These are phyloP conservation scores for Cinnamomum chago DNA, from an alignment of 164 flowering plant genomes.

Conservation along the genomic window DNA sequence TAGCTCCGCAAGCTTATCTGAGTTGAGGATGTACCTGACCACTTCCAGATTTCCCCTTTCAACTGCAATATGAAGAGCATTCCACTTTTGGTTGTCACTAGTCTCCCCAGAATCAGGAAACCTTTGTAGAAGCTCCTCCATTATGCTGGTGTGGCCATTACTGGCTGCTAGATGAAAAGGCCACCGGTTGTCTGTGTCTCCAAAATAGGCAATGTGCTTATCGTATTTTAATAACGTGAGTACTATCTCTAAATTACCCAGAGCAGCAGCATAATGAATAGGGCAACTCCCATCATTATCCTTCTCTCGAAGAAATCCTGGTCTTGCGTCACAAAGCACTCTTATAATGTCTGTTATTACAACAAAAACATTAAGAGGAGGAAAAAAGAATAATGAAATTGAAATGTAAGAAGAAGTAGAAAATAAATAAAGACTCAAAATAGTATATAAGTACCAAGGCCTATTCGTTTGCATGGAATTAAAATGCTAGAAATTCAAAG, in stretches of 20 bases:
- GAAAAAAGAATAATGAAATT: too few species aligned
- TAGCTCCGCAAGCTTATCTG: neutral
- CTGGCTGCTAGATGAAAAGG: slow-evolving; percentile 9
- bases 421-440: too few species aligned
- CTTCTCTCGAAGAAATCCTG: neutral
- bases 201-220: neutral
- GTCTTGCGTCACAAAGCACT: neutral
- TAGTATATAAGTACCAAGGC: too few species aligned
- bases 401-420: too few species aligned
- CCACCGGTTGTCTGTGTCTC: neutral
- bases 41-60: neutral
- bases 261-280: slow-evolving; percentile 7
- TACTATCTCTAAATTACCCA: neutral
- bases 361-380: too few species aligned
- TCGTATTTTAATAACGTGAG: neutral
- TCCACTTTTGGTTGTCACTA: neutral
- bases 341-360: too few species aligned
- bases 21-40: neutral
- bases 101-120: slow-evolving; percentile 5
- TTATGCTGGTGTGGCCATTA: neutral
- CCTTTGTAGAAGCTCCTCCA: neutral
- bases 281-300: neutral
- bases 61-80: slow-evolving; percentile 8
- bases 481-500: too few species aligned
- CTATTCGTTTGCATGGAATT: too few species aligned